Conservation (phyloP, 345 rosid species). For the Fremontodendron californicum region DNA sequence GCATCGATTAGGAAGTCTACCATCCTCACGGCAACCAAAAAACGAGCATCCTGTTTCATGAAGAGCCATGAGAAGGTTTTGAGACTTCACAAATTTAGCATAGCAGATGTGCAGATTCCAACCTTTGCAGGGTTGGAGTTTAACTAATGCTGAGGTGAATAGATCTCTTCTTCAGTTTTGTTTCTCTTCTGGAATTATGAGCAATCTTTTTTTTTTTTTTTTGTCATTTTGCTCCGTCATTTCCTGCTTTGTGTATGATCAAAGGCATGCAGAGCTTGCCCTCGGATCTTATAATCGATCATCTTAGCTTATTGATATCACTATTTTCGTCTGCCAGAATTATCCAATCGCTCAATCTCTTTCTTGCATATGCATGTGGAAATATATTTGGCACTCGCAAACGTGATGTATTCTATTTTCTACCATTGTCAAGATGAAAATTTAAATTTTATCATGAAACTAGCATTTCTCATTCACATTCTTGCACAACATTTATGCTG, state of each 20-base stretch:
- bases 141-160: slow-evolving; percentile 3
- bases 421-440: background rate
- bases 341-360: too few relatives aligned
- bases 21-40: background rate
- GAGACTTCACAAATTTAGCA: background rate
- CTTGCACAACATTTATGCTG: background rate
- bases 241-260: background rate
- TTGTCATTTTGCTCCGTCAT: slow-evolving; percentile 3
- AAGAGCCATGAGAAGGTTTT: background rate
- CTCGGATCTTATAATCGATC: background rate
- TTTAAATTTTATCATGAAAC: background rate
- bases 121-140: background rate
- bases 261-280: background rate
- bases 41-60: background rate
- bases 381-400: background rate
- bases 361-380: background rate
- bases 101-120: background rate
- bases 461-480: background rate
- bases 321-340: background rate
- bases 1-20: background rate
- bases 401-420: background rate
- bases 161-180: background rate
- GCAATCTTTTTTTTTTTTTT: background rate
- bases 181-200: slow-evolving; percentile 13
- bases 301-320: background rate